Conservation (phyloP, 176 grass and related monocot species). For the bread wheat (Triticum aestivum) region IWGSC_CS_RefSeq_v2.1 NC_057810.1:523203975-523204474, state of each 20-base stretch:
- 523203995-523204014: neutral
- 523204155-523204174: too few relatives aligned
- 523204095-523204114: neutral
- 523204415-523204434: constrained; percentile 75
- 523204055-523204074: neutral
- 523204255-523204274: constrained; percentile 47
- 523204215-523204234: constrained; percentile 32
- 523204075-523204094: neutral
- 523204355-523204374: constrained; percentile 62
- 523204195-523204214: neutral
- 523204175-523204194: neutral
- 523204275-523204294: constrained; percentile 88
- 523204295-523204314: constrained; percentile 82
- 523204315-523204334: constrained; percentile 64
- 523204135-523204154: too few relatives aligned
- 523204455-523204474: constrained; percentile 69
- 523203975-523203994: neutral
- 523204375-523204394: constrained; percentile 49
- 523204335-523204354: constrained; percentile 67
- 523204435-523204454: constrained; percentile 76
- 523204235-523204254: constrained; percentile 83
- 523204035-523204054: neutral
- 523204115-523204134: too few relatives aligned
- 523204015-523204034: constrained; percentile 22
- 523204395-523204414: constrained; percentile 65